Percentiles rank a stretch among this genome's conserved stretches.
These are phyloP conservation scores for Albophoma yamanashiensis DNA, from an alignment of 2,329 filamentous ascomycete genomes.

Conservation along the genomic window DNA sequence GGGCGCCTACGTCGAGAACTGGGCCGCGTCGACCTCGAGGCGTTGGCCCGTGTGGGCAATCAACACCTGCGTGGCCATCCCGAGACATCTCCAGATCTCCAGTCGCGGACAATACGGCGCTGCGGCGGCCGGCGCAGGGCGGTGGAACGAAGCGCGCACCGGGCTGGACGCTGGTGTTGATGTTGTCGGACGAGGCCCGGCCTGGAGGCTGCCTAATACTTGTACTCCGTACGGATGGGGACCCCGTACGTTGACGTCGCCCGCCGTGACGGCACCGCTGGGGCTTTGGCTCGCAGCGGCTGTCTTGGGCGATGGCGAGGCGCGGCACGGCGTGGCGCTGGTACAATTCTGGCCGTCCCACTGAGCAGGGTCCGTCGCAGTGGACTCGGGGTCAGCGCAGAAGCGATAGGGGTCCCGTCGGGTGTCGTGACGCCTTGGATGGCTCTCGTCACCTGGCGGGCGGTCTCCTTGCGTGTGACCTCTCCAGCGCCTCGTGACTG, in stretches of 20 bases:
- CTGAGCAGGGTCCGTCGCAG: not conserved
- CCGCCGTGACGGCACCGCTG: not conserved
- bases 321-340: not conserved
- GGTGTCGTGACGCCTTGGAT: not conserved
- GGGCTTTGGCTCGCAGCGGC: not conserved
- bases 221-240: not conserved
- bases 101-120: conserved; percentile 17
- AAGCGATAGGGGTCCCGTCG: not conserved
- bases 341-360: too few relatives aligned
- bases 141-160: not conserved
- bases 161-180: not conserved
- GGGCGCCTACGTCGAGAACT: conserved; percentile 56
- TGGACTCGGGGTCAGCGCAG: not conserved
- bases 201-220: not conserved
- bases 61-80: conserved; percentile 83
- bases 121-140: conserved; percentile 9
- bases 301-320: not conserved
- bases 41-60: conserved; percentile 88
- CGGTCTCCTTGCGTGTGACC: not conserved
- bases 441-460: not conserved
- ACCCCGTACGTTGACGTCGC: not conserved
- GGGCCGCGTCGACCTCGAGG: conserved; percentile 65
- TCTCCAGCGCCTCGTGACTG: not conserved
- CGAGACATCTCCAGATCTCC: conserved; percentile 44
- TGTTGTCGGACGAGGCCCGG: not conserved